Conservation (phyloP, 1,284 basidiomycete species). For the Taiwanofungus camphoratus region DNA sequence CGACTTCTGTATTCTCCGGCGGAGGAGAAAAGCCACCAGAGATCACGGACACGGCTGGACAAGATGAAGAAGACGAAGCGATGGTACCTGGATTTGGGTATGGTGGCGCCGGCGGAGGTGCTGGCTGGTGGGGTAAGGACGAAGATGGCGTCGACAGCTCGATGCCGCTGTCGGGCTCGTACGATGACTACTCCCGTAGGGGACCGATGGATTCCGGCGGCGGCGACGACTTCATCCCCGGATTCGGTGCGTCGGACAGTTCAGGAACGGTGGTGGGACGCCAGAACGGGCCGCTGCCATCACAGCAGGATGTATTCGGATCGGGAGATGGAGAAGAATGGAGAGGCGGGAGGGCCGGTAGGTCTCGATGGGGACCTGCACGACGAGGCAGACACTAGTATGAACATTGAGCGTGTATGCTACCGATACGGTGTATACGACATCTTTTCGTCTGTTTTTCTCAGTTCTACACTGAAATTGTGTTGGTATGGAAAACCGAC, state of each 20-base stretch:
- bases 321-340: constrained; percentile 19
- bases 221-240: constrained; percentile 23
- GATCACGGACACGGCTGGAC: constrained; percentile 42
- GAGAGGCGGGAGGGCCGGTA: constrained; percentile 13
- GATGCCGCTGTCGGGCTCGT: constrained; percentile 10
- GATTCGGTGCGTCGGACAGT: constrained; percentile 20
- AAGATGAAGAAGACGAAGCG: constrained; percentile 60
- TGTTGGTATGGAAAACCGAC: no score
- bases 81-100: constrained; percentile 53
- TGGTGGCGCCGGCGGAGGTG: constrained; percentile 15
- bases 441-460: no score
- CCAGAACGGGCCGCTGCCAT: constrained; percentile 31
- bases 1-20: constrained; percentile 60
- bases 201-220: not conserved
- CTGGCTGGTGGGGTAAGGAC: constrained; percentile 17
- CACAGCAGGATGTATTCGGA: constrained; percentile 39
- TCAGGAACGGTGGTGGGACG: constrained; percentile 27
- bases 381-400: constrained; percentile 6
- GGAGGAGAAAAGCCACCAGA: constrained; percentile 76
- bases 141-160: constrained; percentile 14
- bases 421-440: no score
- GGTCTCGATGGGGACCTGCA: constrained; percentile 6
- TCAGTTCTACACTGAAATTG: no score
- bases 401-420: not conserved
- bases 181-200: constrained; percentile 9